phyloP scores from a whole-genome alignment of 768 basidiomycete genomes.

The Neoboletus brunneissimus region DNA sequence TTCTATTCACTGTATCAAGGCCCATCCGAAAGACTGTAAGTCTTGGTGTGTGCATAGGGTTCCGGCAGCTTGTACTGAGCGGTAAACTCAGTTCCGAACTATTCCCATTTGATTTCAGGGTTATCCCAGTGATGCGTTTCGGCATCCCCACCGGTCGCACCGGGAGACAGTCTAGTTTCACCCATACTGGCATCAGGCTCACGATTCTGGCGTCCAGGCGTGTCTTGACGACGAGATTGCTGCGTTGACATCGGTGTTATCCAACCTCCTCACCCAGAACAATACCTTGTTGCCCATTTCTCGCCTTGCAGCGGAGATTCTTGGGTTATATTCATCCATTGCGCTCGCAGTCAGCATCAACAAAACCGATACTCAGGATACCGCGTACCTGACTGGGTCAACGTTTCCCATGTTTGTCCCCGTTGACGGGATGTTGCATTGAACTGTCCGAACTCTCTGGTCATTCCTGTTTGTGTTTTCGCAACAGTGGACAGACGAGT shows the following conservation, averaged over 20 bases:
- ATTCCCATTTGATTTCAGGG: neutral
- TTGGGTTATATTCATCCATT: constrained; percentile 22
- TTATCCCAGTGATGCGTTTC: neutral
- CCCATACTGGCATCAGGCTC: neutral
- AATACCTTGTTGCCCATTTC: constrained; percentile 18
- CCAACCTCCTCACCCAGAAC: constrained; percentile 14
- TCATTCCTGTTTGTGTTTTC: constrained; percentile 32
- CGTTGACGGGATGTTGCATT: constrained; percentile 47
- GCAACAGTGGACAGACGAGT: constrained; percentile 39
- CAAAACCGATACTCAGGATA: neutral
- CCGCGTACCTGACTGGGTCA: constrained; percentile 20
- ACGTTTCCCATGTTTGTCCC: constrained; percentile 24
- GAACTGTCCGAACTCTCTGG: constrained; percentile 42
- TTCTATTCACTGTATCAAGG: neutral
- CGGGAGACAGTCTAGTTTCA: neutral
- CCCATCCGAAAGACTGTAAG: neutral
- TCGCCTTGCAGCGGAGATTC: constrained; percentile 23
- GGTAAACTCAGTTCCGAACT: neutral
- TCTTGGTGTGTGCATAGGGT: neutral
- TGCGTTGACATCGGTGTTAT: constrained; percentile 10
- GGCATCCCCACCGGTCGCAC: neutral
- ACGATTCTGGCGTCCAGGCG: neutral
- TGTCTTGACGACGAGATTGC: constrained; percentile 21
- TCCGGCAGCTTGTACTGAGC: neutral
- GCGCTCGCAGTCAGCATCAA: neutral